Base-by-base conservation (phyloP, 2,329 filamentous ascomycete genomes). In the Phyllosticta citriasiana region DNA sequence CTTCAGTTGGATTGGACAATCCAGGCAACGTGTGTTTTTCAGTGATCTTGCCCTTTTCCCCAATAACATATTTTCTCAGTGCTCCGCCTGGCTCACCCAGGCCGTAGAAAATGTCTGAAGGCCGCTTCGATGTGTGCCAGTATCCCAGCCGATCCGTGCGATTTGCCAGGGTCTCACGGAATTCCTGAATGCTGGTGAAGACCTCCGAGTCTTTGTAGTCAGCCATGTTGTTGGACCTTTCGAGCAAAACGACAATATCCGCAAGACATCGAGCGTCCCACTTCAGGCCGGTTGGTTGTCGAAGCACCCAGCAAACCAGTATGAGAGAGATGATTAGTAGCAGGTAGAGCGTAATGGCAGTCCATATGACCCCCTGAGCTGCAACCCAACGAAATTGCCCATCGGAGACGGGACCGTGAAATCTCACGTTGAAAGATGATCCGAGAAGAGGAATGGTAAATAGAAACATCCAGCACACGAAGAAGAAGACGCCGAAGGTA, bases 261-360 rank as follows among this genome's bases (percentile, higher is more conserved):
- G 89, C 92, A 7, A 97, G 77, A 25, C 87, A 93, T 54, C 87
- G 81, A 2, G 91, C 83, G 70, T 96, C 91, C 92, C 92, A 97
- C 69, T 88, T 82, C 64, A 96, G 77, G 0, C 91, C 91, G 0
- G 91, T 95, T 67, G 80, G 81, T 47, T 53, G 35, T 59, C 81
- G 76, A 76, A 92, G 89, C 64, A 84, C 87, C n/a, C 84, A 65
- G 9, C 30, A 24, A 2, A 92, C 71, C 1, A 84, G 73, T 10
- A 83, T 60, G 2, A 85, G 68, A 1, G 86, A 84, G 6, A 83
- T 66, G 1, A 87, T 68, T 55, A 93, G 75, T 3, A 91, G 72
- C 35, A 87, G 73, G 74, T 96, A 97, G 0, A 96, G 73, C 0
- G 78, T 85, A 30, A 94, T 83, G 26, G 91, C 77, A 0, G 86